Evolutionary conservation across 2,329 filamentous ascomycete genomes (phyloP), one percentile per base, ranked within the genome.

Genomic region (Lachnellula cervina): DNA sequence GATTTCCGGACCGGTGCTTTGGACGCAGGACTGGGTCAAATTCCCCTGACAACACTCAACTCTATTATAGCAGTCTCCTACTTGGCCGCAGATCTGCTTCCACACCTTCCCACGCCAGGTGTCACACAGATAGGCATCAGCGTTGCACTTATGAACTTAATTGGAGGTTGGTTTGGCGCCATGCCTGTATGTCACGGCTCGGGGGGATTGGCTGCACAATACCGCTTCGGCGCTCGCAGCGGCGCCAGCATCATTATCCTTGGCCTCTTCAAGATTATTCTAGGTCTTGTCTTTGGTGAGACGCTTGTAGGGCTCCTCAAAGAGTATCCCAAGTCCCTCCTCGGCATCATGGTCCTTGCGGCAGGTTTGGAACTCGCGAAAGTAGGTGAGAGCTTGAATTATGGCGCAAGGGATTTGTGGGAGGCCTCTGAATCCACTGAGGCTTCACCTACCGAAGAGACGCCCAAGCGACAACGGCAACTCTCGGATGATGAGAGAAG

Each of bases 171-270:
- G 89, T 95, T 96, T 66, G 92, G 92, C 48, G 88, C 88, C 5
- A 97, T 97, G 94, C 94, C 93, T 3, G 85, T 94, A 4, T 97
- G 94, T 68, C 94, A 97, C 69, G 93, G 93, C 5, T 90, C 90
- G 0, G 93, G 93, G 2, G 93, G 93, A 0, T 77, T 97, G 0
- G 94, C 94, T 5, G 94, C 88, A 0, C 93, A 97, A 70, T 90
- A 90, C 70, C 84, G 90, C 4, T 97, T 97, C 64, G 93, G 93
- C 0, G 92, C 93, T 4, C 85, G 93, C 48, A 95, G 89, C 57
- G 93, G 93, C 9, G 84, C 90, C 0, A 91, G 87, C 64, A 80
- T 97, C 59, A 83, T 97, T 52, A 69, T 96, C 23, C 81, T 97
- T 0, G 93, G 93, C 0, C 46, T 81, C 0, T 73, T 88, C 58